These are phyloP conservation scores for Tetrastigma voinierianum DNA, from an alignment of 164 flowering plant species.

Conservation along the genomic window DNA sequence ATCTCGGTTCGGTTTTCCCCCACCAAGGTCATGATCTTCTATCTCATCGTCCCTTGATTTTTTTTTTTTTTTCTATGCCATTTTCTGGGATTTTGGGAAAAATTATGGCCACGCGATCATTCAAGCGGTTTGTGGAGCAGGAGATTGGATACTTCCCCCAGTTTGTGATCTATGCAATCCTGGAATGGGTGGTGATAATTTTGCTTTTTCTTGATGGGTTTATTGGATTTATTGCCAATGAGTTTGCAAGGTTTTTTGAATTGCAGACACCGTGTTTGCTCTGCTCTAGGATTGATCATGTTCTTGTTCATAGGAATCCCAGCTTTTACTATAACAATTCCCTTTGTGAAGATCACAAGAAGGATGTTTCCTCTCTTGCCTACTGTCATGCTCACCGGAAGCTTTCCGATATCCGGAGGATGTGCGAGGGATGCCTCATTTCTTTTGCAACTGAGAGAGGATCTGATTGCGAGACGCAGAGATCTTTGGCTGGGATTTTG, in stretches of 20 bases:
- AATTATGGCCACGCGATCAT: conserved; percentile 35
- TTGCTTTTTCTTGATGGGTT: conserved; percentile 69
- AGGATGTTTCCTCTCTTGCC: conserved; percentile 65
- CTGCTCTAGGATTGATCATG: conserved; percentile 77
- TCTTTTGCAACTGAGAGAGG: conserved; percentile 68
- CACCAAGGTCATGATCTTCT: conserved; percentile 53
- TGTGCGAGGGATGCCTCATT: conserved; percentile 84
- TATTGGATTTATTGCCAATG: conserved; percentile 54
- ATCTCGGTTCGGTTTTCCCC: conserved; percentile 35
- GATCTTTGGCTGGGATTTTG: conserved; percentile 54
- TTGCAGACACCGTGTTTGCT: conserved; percentile 69
- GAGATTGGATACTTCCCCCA: conserved; percentile 56
- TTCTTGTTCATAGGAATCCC: conserved; percentile 33
- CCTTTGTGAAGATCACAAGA: conserved; percentile 71
- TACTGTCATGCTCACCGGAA: conserved; percentile 69
- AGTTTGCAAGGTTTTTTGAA: conserved; percentile 66
- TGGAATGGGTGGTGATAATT: conserved; percentile 74
- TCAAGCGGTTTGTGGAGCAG: conserved; percentile 47
- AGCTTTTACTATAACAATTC: conserved; percentile 66
- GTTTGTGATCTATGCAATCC: conserved; percentile 53
- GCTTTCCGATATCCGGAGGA: conserved; percentile 59
- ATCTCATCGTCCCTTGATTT: conserved; percentile 7
- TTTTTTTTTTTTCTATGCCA: background rate
- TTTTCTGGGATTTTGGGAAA: background rate
- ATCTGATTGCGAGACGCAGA: conserved; percentile 51